These are phyloP conservation scores for Trypanosoma avium DNA, from an alignment of 208 protist genomes.

Conservation along the genomic window DNA sequence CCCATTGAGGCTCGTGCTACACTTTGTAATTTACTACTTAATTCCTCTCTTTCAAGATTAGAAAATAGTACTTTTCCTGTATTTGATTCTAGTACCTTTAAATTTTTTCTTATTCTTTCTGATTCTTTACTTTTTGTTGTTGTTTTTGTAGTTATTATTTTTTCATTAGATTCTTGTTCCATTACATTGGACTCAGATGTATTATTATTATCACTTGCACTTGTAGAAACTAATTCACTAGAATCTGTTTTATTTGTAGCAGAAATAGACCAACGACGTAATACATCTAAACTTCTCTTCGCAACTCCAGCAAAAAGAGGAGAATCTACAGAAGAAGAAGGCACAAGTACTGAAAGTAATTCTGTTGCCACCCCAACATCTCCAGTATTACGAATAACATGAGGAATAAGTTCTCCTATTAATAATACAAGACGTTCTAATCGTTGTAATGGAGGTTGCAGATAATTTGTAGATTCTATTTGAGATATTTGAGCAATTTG, in stretches of 20 bases:
- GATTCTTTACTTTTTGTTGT: not conserved
- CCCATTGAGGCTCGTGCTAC: conserved; percentile 54
- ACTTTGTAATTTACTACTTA: conserved; percentile 29
- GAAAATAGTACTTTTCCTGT: not conserved
- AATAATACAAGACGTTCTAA: conserved; percentile 48
- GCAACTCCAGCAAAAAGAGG: conserved; percentile 40
- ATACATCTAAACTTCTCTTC: conserved; percentile 38
- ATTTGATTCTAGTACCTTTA: not conserved
- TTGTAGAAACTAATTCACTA: not conserved
- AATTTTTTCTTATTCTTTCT: not conserved
- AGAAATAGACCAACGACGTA: conserved; percentile 42
- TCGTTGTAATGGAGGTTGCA: conserved; percentile 32
- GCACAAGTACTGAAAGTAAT: conserved; percentile 38
- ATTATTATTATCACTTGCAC: too few relatives aligned
- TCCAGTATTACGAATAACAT: conserved; percentile 33
- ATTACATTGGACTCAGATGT: too few relatives aligned
- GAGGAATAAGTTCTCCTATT: conserved; percentile 39
- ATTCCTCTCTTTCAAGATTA: not conserved
- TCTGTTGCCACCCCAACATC: conserved; percentile 42
- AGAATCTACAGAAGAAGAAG: conserved; percentile 39
- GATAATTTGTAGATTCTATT: too few relatives aligned
- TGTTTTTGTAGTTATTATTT: not conserved
- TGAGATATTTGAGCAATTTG: too few relatives aligned
- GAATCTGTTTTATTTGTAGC: not conserved
- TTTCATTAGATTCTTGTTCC: not conserved